Evolutionary conservation across 2,329 filamentous ascomycete species (phyloP).

Genomic region (Cladosporium sp.): DNA sequence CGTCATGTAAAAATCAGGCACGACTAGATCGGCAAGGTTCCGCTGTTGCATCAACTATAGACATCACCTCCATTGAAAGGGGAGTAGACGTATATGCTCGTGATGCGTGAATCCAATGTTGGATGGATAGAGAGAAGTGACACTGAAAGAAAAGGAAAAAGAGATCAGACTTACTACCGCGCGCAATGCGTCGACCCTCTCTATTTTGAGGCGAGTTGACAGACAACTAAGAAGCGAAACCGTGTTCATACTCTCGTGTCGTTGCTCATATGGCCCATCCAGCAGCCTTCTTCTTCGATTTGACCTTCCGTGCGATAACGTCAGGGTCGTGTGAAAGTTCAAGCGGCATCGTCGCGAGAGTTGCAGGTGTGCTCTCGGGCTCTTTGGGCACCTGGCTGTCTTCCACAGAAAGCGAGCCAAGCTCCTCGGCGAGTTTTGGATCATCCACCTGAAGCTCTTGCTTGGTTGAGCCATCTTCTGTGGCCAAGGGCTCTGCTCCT

Average conservation of each 20-base stretch:
- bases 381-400: conserved; percentile 27
- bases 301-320: conserved; percentile 35
- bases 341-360: conserved; percentile 33
- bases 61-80: conserved; percentile 21
- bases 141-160: neutral
- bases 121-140: neutral
- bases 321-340: conserved; percentile 35
- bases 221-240: conserved; percentile 10
- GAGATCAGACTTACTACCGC: conserved; percentile 3
- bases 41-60: conserved; percentile 22
- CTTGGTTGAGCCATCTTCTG: conserved; percentile 20
- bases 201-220: conserved; percentile 3
- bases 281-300: conserved; percentile 40
- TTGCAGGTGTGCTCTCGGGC: conserved; percentile 26
- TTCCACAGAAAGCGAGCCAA: conserved; percentile 28
- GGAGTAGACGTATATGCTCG: conserved; percentile 22
- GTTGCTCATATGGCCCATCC: conserved; percentile 40
- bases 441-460: conserved; percentile 27
- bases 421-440: conserved; percentile 30
- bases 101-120: conserved; percentile 6
- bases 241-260: conserved; percentile 16
- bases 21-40: conserved; percentile 14
- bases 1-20: conserved; percentile 9
- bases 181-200: conserved; percentile 9
- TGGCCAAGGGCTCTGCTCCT: conserved; percentile 21